phyloP scores from a whole-genome alignment of 129 eudicot species.

The Rutidosis leptorrhynchoides region DNA sequence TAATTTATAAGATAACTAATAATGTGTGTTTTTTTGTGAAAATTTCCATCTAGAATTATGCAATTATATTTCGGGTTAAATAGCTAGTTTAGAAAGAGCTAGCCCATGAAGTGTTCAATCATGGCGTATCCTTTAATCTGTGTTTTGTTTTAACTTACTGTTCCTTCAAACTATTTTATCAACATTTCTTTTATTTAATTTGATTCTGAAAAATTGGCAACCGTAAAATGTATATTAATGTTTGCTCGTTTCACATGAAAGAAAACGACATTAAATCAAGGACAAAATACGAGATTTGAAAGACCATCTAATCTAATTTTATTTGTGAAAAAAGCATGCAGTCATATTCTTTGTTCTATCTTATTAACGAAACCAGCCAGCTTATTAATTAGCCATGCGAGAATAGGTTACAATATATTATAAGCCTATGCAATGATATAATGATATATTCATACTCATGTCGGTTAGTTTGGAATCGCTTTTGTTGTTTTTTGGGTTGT shows the following conservation, averaged over 20 bases:
- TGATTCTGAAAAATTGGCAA: too few relatives aligned
- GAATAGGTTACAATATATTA: not conserved
- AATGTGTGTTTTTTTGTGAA: too few relatives aligned
- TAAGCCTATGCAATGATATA: not conserved
- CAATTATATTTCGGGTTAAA: not conserved
- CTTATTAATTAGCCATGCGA: not conserved
- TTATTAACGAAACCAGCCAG: too few relatives aligned
- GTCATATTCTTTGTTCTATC: too few relatives aligned
- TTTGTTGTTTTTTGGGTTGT: too few relatives aligned
- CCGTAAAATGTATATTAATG: not conserved
- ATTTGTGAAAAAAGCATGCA: not conserved
- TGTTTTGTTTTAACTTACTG: not conserved
- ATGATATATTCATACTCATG: too few relatives aligned
- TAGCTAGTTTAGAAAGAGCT: not conserved
- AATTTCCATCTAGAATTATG: too few relatives aligned
- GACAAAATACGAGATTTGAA: not conserved
- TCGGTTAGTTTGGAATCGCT: too few relatives aligned
- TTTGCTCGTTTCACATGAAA: not conserved
- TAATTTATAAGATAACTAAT: not conserved
- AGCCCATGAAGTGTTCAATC: not conserved
- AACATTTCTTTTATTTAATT: too few relatives aligned
- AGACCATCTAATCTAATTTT: not conserved
- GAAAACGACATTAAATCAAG: not conserved
- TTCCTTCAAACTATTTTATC: not conserved
- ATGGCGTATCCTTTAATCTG: not conserved